These are phyloP conservation scores for Cytospora paraplurivora DNA, from an alignment of 2,329 filamentous ascomycete genomes.

Conservation along the genomic window DNA sequence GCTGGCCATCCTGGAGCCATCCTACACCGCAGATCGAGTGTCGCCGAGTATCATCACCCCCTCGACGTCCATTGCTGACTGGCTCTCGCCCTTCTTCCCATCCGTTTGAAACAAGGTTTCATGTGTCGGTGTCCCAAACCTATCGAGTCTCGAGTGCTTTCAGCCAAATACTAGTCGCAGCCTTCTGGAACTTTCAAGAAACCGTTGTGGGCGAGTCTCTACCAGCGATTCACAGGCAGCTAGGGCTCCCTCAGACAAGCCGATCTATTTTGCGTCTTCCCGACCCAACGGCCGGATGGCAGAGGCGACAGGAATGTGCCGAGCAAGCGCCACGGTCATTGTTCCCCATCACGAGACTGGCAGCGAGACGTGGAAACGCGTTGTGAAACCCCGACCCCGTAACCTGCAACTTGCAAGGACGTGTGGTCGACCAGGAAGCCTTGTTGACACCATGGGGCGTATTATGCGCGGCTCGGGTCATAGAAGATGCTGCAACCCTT, in stretches of 20 bases:
- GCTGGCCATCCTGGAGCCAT: not conserved
- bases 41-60: not conserved
- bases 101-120: constrained; percentile 17
- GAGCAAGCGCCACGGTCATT: constrained; percentile 5
- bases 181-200: constrained; percentile 15
- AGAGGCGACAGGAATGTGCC: too few species aligned
- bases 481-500: too few species aligned
- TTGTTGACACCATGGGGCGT: not conserved
- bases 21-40: not conserved
- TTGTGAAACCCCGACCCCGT: not conserved
- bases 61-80: not conserved
- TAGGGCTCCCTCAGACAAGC: not conserved
- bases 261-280: constrained; percentile 2
- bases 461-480: constrained; percentile 15
- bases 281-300: not conserved
- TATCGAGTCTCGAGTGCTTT: not conserved
- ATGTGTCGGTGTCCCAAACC: not conserved
- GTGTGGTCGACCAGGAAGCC: too few species aligned
- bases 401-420: constrained; percentile 8
- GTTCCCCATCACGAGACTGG: constrained; percentile 7
- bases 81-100: not conserved
- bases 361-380: constrained; percentile 12
- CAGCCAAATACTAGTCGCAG: constrained; percentile 12
- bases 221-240: not conserved
- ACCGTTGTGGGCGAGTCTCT: not conserved